These are phyloP conservation scores for Verticillium nubilum DNA, from an alignment of 2,329 filamentous ascomycete genomes.

Conservation along the genomic window DNA sequence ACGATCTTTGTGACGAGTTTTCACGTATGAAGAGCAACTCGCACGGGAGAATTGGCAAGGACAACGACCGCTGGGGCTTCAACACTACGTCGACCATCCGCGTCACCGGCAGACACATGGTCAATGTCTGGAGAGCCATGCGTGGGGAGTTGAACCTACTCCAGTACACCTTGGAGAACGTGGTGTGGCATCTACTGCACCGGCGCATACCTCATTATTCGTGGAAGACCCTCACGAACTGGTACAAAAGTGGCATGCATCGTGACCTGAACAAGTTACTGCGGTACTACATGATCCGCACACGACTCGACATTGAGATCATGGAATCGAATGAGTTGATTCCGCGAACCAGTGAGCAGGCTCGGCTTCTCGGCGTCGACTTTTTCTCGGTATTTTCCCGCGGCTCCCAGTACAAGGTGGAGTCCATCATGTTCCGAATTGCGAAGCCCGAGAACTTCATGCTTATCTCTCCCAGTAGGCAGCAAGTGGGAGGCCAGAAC, in stretches of 20 bases:
- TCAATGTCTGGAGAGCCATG: constrained; percentile 98
- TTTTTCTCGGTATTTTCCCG: constrained; percentile 95
- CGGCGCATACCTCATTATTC: constrained; percentile 83
- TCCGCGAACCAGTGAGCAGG: constrained; percentile 87
- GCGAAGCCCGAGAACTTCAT: constrained; percentile 95
- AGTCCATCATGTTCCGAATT: constrained; percentile 97
- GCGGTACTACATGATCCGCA: constrained; percentile 70
- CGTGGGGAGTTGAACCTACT: constrained; percentile 83
- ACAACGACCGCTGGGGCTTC: constrained; percentile 87
- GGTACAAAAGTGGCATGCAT: constrained; percentile 68
- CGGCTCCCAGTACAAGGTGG: constrained; percentile 97
- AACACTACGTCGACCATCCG: constrained; percentile 87
- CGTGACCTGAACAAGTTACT: constrained; percentile 69
- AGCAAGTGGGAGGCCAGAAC: constrained; percentile 91
- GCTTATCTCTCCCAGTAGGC: constrained; percentile 80
- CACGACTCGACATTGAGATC: constrained; percentile 82
- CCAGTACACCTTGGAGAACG: constrained; percentile 95
- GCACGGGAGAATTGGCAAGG: constrained; percentile 78
- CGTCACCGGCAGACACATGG: constrained; percentile 91
- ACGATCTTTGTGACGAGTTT: constrained; percentile 84
- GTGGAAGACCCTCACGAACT: constrained; percentile 71
- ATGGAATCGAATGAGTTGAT: constrained; percentile 87
- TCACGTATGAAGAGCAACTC: constrained; percentile 82
- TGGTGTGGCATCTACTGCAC: constrained; percentile 86
- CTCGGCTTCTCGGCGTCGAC: constrained; percentile 85